phyloP scores from a whole-genome alignment of 2,329 filamentous ascomycete genomes.

The Fusarium incarnatum region DNA sequence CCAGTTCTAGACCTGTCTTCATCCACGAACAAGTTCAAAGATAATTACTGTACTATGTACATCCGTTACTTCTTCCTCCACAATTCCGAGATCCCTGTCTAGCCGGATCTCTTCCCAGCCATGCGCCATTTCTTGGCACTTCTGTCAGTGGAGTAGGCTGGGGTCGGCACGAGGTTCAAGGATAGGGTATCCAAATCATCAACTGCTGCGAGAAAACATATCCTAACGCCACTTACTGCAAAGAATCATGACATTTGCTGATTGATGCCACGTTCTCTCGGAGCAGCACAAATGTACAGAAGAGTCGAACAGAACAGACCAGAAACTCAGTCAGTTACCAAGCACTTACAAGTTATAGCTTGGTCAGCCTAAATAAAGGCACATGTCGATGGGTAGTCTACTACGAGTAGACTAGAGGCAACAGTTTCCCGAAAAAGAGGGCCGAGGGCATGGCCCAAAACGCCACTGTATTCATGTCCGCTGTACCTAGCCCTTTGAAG shows the following conservation, averaged over 20 bases:
- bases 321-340: not conserved
- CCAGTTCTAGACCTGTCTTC: not conserved
- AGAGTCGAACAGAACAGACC: constrained; percentile 1
- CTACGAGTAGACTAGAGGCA: not conserved
- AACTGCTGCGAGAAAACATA: constrained; percentile 3
- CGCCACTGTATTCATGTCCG: constrained; percentile 29
- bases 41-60: constrained; percentile 1
- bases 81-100: constrained; percentile 40
- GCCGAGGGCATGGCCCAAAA: constrained; percentile 12
- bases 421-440: constrained; percentile 18
- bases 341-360: constrained; percentile 4
- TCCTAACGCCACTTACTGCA: not conserved
- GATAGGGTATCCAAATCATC: constrained; percentile 18
- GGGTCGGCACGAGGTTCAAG: constrained; percentile 29
- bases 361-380: constrained; percentile 32
- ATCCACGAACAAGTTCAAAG: not conserved
- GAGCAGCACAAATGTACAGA: not conserved
- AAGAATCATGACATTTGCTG: not conserved
- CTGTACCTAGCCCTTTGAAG: not conserved
- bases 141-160: constrained; percentile 27
- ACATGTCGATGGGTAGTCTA: constrained; percentile 28
- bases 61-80: constrained; percentile 25
- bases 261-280: not conserved
- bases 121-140: constrained; percentile 45
- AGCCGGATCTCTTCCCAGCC: constrained; percentile 37